These are phyloP conservation scores for Salicornia ramosissima DNA, from an alignment of 148 eudicot genomes.

Conservation along the genomic window DNA sequence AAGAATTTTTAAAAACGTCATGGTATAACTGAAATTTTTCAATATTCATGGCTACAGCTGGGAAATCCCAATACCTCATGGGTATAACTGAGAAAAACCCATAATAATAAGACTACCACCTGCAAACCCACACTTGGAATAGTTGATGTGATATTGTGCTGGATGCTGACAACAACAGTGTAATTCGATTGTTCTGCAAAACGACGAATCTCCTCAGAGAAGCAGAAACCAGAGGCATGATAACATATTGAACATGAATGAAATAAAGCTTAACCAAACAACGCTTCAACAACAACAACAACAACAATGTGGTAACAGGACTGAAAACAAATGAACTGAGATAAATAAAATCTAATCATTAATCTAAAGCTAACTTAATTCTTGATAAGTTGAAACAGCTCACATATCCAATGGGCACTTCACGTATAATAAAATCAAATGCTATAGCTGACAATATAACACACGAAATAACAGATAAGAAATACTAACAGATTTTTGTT, in stretches of 20 bases:
- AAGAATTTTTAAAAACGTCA: too few relatives aligned
- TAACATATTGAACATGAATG: not conserved
- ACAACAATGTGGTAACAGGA: too few relatives aligned
- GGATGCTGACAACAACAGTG: constrained; percentile 50
- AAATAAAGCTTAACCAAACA: not conserved
- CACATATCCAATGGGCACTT: not conserved
- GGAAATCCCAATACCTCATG: too few relatives aligned
- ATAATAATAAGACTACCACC: constrained; percentile 47
- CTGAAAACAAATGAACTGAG: not conserved
- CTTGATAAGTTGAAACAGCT: constrained; percentile 2
- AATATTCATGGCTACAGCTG: too few relatives aligned
- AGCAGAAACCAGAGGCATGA: not conserved
- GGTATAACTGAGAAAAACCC: too few relatives aligned
- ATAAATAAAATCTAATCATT: not conserved
- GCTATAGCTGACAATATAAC: not conserved
- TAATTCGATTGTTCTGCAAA: constrained; percentile 41
- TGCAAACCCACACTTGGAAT: constrained; percentile 93
- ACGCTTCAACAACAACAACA: too few relatives aligned
- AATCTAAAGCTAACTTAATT: not conserved
- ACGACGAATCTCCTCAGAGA: constrained; percentile 10
- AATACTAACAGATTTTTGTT: too few relatives aligned
- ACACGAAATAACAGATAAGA: not conserved
- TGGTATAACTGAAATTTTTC: too few relatives aligned
- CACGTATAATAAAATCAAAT: not conserved
- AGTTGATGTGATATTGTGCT: constrained; percentile 78